phyloP scores from a whole-genome alignment of 495 filamentous ascomycete genomes.

The Sordaria brevicollis region DNA sequence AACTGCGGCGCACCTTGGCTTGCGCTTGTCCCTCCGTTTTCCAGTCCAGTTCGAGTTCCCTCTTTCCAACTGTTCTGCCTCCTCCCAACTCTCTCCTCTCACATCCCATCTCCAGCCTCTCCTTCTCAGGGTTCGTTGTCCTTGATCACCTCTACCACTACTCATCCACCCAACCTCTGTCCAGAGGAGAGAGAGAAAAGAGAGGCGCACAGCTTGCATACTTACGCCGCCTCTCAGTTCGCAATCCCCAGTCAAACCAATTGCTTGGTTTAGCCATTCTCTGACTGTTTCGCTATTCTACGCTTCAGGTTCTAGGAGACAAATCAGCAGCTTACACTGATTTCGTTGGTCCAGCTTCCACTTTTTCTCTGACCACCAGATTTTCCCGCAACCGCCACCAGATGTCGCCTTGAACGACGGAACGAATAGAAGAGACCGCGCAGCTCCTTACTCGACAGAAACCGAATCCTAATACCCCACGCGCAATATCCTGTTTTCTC shows the following conservation, averaged over 20 bases:
- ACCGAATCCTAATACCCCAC: background rate
- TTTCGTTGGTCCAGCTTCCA: background rate
- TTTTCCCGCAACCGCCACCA: slow-evolving; percentile 15
- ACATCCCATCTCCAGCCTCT: background rate
- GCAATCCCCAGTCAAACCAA: background rate
- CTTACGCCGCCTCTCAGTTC: slow-evolving; percentile 10
- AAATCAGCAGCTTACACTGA: slow-evolving; percentile 14
- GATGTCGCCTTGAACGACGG: slow-evolving; percentile 15
- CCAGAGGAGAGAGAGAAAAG: background rate
- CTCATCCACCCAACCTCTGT: background rate
- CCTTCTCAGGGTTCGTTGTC: background rate
- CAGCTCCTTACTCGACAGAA: background rate
- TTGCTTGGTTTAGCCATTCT: background rate
- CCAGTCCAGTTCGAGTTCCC: background rate
- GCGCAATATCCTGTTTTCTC: background rate
- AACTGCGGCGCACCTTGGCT: background rate
- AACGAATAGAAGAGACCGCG: slow-evolving; percentile 11
- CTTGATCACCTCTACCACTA: background rate
- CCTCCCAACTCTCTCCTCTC: background rate
- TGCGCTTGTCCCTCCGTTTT: background rate
- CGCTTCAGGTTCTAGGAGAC: slow-evolving; percentile 14
- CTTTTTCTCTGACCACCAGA: slow-evolving; percentile 8
- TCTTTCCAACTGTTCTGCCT: background rate
- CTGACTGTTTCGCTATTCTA: background rate
- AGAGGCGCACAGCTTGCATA: background rate